Evolutionary conservation across 2,329 filamentous ascomycete species (phyloP).

Genomic region (Huntiella bhutanensis): DNA sequence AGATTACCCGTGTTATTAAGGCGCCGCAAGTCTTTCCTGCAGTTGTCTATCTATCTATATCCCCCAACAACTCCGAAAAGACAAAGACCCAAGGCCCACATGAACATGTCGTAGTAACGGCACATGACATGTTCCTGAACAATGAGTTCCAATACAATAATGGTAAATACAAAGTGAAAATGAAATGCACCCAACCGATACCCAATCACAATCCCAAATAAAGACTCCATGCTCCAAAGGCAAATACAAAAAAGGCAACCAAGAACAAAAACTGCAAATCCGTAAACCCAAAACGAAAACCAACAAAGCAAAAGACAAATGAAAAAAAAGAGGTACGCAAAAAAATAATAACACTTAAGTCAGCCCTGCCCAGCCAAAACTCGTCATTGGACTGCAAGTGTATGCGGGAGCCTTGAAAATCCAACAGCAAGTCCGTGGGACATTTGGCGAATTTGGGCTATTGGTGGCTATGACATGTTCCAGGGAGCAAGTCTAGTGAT

Average conservation of each 20-base stretch:
- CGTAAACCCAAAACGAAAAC: conserved; percentile 17
- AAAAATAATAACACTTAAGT: too few relatives aligned
- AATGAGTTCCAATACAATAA: neutral
- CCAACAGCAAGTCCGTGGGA: too few relatives aligned
- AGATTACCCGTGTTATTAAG: conserved; percentile 1
- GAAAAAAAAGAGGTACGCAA: too few relatives aligned
- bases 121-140: too few relatives aligned
- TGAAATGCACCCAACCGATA: neutral
- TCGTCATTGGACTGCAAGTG: too few relatives aligned
- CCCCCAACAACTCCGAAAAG: neutral
- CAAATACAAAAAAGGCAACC: neutral
- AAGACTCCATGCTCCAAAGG: neutral
- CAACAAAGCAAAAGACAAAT: conserved; percentile 12
- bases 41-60: conserved; percentile 1
- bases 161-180: neutral
- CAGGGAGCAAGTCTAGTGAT: too few relatives aligned
- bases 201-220: neutral
- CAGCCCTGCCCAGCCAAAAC: too few relatives aligned
- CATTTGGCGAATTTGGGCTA: too few relatives aligned
- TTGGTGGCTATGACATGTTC: too few relatives aligned
- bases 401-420: neutral
- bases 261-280: neutral
- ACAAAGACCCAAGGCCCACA: neutral
- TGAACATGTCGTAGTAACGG: too few relatives aligned
- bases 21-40: neutral